Evolutionary conservation across 306 rosid genomes (phyloP).

Genomic region (Gynostemma pentaphyllum): DNA sequence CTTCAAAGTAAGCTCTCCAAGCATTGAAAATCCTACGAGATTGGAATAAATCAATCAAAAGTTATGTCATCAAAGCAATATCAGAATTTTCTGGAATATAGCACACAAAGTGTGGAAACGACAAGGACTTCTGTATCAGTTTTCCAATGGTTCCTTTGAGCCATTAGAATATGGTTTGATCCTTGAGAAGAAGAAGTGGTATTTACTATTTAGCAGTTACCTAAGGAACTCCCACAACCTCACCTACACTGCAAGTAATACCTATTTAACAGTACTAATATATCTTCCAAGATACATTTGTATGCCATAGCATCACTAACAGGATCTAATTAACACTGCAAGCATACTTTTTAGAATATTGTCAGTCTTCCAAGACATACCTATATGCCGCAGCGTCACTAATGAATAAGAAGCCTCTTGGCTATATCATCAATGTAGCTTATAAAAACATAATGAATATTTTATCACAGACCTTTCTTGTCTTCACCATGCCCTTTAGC

Average conservation of each 20-base stretch:
- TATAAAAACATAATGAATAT: not conserved
- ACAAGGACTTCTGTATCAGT: not conserved
- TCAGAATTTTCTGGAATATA: not conserved
- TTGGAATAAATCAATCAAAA: constrained; percentile 14
- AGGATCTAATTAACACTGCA: not conserved
- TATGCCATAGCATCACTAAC: not conserved
- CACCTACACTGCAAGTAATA: not conserved
- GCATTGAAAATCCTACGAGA: constrained; percentile 38
- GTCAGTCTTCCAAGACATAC: not conserved
- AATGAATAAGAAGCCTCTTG: constrained; percentile 2
- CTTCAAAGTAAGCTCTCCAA: constrained; percentile 62
- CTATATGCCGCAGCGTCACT: not conserved
- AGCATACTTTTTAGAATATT: not conserved
- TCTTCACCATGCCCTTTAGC: constrained; percentile 90
- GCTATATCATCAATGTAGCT: not conserved
- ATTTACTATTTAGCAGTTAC: not conserved
- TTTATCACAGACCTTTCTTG: constrained; percentile 52
- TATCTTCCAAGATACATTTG: not conserved
- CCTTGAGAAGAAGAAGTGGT: not conserved
- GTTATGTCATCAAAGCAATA: not conserved
- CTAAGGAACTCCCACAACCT: not conserved
- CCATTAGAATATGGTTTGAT: not conserved
- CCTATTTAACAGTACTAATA: constrained; percentile 2
- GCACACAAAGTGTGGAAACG: not conserved
- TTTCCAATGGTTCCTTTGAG: not conserved